Evolutionary conservation across 2,329 filamentous ascomycete genomes (phyloP).

Genomic region (Microcera coccophila): DNA sequence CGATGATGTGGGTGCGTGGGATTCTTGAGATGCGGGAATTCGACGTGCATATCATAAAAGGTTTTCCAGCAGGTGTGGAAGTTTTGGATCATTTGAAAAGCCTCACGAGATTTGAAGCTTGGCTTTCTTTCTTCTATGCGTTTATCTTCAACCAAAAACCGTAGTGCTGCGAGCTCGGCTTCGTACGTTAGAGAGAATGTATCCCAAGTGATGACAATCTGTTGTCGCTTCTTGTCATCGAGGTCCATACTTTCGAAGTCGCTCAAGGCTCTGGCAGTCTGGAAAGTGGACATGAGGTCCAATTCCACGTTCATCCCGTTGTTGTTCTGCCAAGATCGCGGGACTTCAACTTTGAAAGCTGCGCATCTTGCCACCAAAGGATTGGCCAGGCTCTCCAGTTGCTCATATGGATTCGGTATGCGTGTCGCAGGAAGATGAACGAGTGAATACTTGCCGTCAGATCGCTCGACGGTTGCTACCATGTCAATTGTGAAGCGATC

Average conservation of each 20-base stretch:
- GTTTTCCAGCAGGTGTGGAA: conserved; percentile 24
- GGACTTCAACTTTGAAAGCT: conserved; percentile 34
- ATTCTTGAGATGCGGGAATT: conserved; percentile 34
- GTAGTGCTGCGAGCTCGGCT: conserved; percentile 31
- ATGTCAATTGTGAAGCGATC: conserved; percentile 31
- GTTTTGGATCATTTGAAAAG: conserved; percentile 32
- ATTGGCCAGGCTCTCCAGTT: conserved; percentile 6
- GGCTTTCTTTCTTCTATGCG: conserved; percentile 16
- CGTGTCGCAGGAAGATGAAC: conserved; percentile 23
- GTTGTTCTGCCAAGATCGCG: conserved; percentile 26
- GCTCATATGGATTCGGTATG: conserved; percentile 32
- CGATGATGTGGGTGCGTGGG: conserved; percentile 16
- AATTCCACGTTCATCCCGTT: conserved; percentile 24
- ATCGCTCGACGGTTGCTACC: conserved; percentile 14
- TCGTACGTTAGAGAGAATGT: conserved; percentile 28
- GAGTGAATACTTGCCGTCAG: conserved; percentile 23
- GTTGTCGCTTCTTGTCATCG: conserved; percentile 13
- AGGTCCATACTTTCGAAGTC: conserved; percentile 17
- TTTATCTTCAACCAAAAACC: conserved; percentile 21
- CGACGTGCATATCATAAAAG: conserved; percentile 21
- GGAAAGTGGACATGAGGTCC: conserved; percentile 62
- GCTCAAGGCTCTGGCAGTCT: conserved; percentile 48
- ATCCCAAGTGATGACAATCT: conserved; percentile 29
- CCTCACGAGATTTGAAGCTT: conserved; percentile 19
- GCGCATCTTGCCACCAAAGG: conserved; percentile 21